Percentiles rank a stretch among this genome's conserved stretches.
These are phyloP conservation scores for Fonsecaea nubica DNA, from an alignment of 2,329 filamentous ascomycete species.

Conservation along the genomic window DNA sequence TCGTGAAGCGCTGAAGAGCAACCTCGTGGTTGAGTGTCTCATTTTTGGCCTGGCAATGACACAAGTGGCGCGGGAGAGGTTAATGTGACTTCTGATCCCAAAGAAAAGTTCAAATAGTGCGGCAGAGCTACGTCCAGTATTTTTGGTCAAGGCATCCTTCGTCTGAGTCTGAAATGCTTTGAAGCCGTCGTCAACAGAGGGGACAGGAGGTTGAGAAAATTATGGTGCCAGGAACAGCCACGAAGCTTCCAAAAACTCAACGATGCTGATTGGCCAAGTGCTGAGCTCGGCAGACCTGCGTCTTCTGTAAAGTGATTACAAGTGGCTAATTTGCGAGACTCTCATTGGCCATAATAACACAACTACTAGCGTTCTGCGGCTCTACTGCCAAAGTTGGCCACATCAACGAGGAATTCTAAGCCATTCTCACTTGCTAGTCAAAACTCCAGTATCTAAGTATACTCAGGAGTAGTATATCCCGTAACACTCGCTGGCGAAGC, in stretches of 20 bases:
- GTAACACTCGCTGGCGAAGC: too few relatives aligned
- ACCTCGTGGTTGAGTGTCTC: constrained; percentile 14
- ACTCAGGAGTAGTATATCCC: too few relatives aligned
- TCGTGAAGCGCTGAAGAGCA: constrained; percentile 23
- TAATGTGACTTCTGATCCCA: not conserved
- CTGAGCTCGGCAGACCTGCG: not conserved
- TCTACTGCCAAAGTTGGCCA: too few relatives aligned
- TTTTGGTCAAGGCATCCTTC: not conserved
- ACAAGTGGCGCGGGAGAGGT: not conserved
- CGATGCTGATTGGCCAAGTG: not conserved
- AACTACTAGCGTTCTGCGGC: too few relatives aligned
- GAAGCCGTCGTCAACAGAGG: not conserved
- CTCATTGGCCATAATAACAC: not conserved
- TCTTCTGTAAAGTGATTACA: not conserved
- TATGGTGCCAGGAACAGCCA: not conserved
- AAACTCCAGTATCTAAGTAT: too few relatives aligned
- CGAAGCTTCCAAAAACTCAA: not conserved
- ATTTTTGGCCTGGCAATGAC: constrained; percentile 9
- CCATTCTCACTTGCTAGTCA: too few relatives aligned
- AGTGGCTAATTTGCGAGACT: not conserved
- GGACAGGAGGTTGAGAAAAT: constrained; percentile 2
- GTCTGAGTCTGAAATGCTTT: not conserved
- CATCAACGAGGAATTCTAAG: too few relatives aligned
- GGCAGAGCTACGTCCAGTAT: not conserved
- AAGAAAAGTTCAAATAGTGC: not conserved